Evolutionary conservation across 2,329 filamentous ascomycete genomes (phyloP), one percentile per base, ranked within the genome.

Genomic region (Mycosphaerella arachidis): DNA sequence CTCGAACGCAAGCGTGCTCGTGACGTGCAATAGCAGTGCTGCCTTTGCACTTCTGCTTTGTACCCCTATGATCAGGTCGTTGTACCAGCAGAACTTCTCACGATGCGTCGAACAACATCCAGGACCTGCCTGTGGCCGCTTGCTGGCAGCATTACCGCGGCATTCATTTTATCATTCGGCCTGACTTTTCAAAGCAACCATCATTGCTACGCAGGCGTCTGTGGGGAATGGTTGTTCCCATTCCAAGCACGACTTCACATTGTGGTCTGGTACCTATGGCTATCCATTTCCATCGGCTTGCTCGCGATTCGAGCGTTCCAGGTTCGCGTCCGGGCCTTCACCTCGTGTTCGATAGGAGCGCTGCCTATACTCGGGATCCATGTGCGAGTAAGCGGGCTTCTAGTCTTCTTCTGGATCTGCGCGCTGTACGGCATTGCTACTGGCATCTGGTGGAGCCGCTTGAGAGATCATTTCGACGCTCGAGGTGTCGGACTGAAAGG

Each of bases 171-270:
- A 20, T 63, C 61, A 7, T 53, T 63, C n/a, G 61, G 61, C n/a
- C 55, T 63, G 6, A 63, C 58, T 8, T 63, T 48, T 33, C 56
- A 48, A 30, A 60, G 58, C 13, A 56, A 63, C 35, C 53, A 59
- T 29, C 56, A 62, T 40, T 64, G 62, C 56, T 64, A 55, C 48
- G 62, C 62, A 12, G 62, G 59, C 16, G 56, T 52, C 6, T 64
- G 62, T 35, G 62, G 59, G 10, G 55, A 58, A 35, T 54, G 50
- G 31, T 48, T 62, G 9, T 64, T 64, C 40, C 56, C 59, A 20
- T 27, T 60, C 8, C 62, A 64, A 51, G 62, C 62, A 53, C 59
- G 62, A 40, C 43, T 62, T 13, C 62, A 64, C 43, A 54, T 64
- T 31, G 57, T 58, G 6, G 60, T 64, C 4, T 64, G 62, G 62